Conservation (phyloP, 2,329 filamentous ascomycete species). For the Aspergillus cejpii region DNA sequence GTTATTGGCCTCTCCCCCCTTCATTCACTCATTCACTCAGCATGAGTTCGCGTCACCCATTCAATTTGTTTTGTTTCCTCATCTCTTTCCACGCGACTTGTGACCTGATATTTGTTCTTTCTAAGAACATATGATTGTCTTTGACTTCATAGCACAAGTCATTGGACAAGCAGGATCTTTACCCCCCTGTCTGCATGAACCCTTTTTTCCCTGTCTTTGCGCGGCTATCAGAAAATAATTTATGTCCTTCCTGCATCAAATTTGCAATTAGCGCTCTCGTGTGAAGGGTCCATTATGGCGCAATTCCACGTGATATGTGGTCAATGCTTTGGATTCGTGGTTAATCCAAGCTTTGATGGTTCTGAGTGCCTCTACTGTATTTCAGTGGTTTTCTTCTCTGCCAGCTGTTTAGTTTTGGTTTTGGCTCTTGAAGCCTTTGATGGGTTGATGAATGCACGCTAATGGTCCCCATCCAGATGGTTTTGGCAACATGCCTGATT, state of each 20-base stretch:
- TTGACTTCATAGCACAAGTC: constrained; percentile 11
- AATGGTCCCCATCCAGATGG: constrained; percentile 23
- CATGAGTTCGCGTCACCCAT: too few relatives aligned
- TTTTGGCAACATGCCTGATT: constrained; percentile 29
- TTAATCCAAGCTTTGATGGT: too few relatives aligned
- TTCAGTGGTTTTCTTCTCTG: too few relatives aligned
- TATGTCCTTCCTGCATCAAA: not conserved
- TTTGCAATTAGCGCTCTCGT: constrained; percentile 13
- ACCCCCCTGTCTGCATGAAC: constrained; percentile 9
- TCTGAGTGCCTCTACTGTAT: too few relatives aligned
- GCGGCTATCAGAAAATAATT: constrained; percentile 10
- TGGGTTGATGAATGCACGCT: not conserved
- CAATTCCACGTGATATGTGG: constrained; percentile 32
- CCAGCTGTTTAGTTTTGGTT: not conserved
- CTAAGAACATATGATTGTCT: constrained; percentile 1
- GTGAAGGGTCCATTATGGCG: constrained; percentile 28
- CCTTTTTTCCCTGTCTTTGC: constrained; percentile 4
- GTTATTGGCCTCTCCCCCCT: not conserved
- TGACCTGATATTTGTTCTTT: not conserved
- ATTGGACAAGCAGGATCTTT: constrained; percentile 6
- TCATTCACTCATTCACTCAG: not conserved
- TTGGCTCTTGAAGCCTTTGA: not conserved
- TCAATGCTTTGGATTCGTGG: not conserved
- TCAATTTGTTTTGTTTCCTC: too few relatives aligned
- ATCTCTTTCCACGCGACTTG: not conserved